Evolutionary conservation across 768 basidiomycete genomes (phyloP), one percentile per base, ranked within the genome.

Genomic region (Mycena albidolilacea): DNA sequence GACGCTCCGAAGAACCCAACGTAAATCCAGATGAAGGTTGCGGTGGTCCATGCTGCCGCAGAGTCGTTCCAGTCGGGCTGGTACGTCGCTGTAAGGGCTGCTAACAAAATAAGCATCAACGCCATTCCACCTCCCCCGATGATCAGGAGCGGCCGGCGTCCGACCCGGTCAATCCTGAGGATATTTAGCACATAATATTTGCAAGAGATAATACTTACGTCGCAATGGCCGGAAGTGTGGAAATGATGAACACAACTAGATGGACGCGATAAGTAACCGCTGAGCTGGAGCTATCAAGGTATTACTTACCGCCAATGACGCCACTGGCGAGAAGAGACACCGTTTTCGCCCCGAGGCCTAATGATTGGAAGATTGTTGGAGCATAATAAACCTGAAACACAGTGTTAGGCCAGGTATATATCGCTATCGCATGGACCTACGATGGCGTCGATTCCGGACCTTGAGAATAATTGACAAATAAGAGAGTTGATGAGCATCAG

Each of bases 261-360:
- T 50, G 35, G 8, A 46, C 11, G n/a, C 12, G 21, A 38, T 30
- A 23, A 17, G 43, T 19, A 71, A 38, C 60, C 21, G 21, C 5
- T 14, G 3, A 4, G 3, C 12, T 21, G 5, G 7, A 30, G 14
- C 10, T 19, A 57, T 17, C 14, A 12, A 46, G 3, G 37, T 15
- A 23, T 57, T 5, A 41, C 50, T 44, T 80, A 72, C 85, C 77
- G 8, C 85, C 85, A 21, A 80, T 84, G 23, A 84, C 82, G 14
- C 85, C 85, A 1, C 84, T 83, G n/a, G 85, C 85, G 11, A 86
- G 74, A 7, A 86, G 70, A 9, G 85, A 85, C 1, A 85, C 83
- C 0, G 85, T 85, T 46, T 80, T 83, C 0, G 81, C 81, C 23
- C 83, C 79, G 43, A 86, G 74, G n/a, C 84, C 84, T n/a, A 86